Percentiles rank a stretch among this genome's conserved stretches.
Evolutionary conservation across 805 yeast genomes (phyloP).

Genomic region (Nakazawaea wyomingensis): DNA sequence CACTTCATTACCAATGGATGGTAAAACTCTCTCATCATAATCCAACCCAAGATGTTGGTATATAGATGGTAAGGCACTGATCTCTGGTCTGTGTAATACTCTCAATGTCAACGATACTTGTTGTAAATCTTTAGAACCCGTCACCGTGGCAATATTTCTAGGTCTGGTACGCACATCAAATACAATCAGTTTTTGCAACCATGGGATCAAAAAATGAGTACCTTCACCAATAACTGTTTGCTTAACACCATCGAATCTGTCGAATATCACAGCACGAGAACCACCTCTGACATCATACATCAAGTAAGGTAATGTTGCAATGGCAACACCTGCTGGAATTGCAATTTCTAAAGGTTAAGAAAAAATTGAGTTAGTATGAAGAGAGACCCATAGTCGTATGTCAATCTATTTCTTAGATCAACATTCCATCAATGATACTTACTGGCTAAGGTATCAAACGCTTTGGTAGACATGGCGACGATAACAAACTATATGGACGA

Average conservation of each 20-base stretch:
- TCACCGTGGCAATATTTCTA: conserved; percentile 85
- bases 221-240: conserved; percentile 93
- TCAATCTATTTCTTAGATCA: too few relatives aligned
- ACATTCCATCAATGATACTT: too few relatives aligned
- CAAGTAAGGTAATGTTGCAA: conserved; percentile 73
- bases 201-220: conserved; percentile 90
- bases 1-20: conserved; percentile 90
- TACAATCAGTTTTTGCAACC: conserved; percentile 89
- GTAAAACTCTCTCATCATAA: conserved; percentile 91
- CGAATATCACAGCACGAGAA: conserved; percentile 91
- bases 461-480: conserved; percentile 9
- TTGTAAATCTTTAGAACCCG: conserved; percentile 96
- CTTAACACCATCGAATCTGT: conserved; percentile 84
- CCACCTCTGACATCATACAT: conserved; percentile 97
- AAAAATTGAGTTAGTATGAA: too few relatives aligned
- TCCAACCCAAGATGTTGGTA: conserved; percentile 91
- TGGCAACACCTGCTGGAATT: conserved; percentile 63
- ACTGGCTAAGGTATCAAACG: conserved; percentile 8
- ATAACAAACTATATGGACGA: too few relatives aligned
- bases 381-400: too few relatives aligned
- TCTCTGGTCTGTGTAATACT: conserved; percentile 92
- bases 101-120: conserved; percentile 90
- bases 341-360: conserved; percentile 38
- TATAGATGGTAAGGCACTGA: conserved; percentile 70
- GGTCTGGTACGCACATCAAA: conserved; percentile 96